Evolutionary conservation across 495 filamentous ascomycete genomes (phyloP).

Genomic region (Lepraria neglecta): DNA sequence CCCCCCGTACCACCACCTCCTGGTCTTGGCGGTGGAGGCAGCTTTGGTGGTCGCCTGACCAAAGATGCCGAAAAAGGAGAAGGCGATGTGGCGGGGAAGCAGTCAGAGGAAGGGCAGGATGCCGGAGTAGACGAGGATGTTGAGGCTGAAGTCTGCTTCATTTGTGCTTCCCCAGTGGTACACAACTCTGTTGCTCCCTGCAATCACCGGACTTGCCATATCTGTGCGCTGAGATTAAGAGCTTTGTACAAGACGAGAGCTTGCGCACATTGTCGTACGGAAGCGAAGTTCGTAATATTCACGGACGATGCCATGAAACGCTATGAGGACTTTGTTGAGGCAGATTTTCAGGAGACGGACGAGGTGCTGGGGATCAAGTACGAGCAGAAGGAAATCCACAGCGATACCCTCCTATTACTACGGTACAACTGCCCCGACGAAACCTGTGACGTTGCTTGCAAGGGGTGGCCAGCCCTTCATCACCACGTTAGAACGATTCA

Average conservation of each 20-base stretch:
- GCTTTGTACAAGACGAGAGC: constrained; percentile 92
- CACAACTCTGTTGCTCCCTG: constrained; percentile 86
- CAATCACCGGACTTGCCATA: constrained; percentile 92
- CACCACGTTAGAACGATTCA: constrained; percentile 78
- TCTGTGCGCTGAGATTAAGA: constrained; percentile 81
- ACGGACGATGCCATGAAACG: constrained; percentile 73
- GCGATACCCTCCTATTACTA: constrained; percentile 80
- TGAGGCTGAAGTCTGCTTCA: constrained; percentile 87
- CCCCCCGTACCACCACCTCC: constrained; percentile 29
- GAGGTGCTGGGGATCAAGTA: constrained; percentile 85
- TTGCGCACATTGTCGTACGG: constrained; percentile 89
- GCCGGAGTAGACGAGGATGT: constrained; percentile 46
- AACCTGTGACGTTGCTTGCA: constrained; percentile 80
- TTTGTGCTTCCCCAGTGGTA: constrained; percentile 80
- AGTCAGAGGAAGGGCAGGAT: constrained; percentile 22
- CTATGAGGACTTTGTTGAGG: constrained; percentile 70
- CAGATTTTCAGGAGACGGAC: constrained; percentile 68
- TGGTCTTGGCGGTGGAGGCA: constrained; percentile 31
- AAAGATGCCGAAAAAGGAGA: constrained; percentile 35
- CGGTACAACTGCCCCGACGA: constrained; percentile 89
- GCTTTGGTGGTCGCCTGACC: constrained; percentile 39
- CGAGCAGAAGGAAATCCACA: constrained; percentile 75
- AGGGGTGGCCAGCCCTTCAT: constrained; percentile 91
- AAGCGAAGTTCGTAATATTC: constrained; percentile 81
- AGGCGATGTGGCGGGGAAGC: constrained; percentile 28